phyloP scores from a whole-genome alignment of 192 early-diverging fungal genomes.

The Backusella tuberculispora region DNA sequence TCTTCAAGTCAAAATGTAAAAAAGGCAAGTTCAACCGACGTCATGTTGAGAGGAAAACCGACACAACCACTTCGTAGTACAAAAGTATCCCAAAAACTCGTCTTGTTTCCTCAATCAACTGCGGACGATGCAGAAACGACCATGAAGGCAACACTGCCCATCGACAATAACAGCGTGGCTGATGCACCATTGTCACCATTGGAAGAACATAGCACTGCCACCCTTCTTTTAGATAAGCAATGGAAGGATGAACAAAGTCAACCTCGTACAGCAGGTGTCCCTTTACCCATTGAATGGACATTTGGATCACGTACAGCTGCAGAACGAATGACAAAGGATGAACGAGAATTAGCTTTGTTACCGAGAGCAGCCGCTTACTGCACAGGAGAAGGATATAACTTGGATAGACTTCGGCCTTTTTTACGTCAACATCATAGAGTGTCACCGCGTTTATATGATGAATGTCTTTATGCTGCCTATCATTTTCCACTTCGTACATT shows the following conservation, averaged over 20 bases:
- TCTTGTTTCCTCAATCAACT: constrained; percentile 67
- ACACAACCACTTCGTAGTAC: constrained; percentile 78
- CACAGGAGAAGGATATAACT: constrained; percentile 66
- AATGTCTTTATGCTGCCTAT: constrained; percentile 60
- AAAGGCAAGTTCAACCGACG: background rate
- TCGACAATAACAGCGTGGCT: background rate
- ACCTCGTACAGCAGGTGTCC: constrained; percentile 22
- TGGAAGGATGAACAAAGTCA: constrained; percentile 18
- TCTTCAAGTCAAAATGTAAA: background rate
- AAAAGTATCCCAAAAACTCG: constrained; percentile 89
- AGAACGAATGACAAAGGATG: constrained; percentile 58
- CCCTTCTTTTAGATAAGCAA: background rate
- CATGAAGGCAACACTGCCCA: constrained; percentile 18
- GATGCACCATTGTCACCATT: constrained; percentile 15
- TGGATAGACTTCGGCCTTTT: constrained; percentile 46
- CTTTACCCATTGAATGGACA: constrained; percentile 36
- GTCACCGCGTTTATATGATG: constrained; percentile 55
- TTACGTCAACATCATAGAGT: constrained; percentile 54
- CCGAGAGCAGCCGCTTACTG: constrained; percentile 79
- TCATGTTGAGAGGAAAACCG: constrained; percentile 36
- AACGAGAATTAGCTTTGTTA: constrained; percentile 47
- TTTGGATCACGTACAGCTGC: constrained; percentile 51
- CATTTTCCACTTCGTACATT: constrained; percentile 55
- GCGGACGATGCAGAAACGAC: constrained; percentile 38
- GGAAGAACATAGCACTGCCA: background rate